phyloP scores from a whole-genome alignment of 345 rosid species.

The Eucalyptus cloeziana region DNA sequence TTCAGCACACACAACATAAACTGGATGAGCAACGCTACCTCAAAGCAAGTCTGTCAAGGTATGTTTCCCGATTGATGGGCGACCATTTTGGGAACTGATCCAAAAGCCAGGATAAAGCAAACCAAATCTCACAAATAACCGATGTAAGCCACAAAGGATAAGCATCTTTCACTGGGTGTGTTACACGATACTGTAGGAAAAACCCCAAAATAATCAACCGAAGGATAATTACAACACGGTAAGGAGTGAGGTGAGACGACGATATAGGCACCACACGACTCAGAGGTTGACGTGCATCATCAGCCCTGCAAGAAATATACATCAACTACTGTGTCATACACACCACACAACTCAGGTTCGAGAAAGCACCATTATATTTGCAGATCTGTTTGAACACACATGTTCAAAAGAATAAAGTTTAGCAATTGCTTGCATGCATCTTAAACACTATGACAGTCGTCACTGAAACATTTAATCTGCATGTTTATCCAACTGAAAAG shows the following conservation, averaged over 20 bases:
- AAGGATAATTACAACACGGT: constrained; percentile 73
- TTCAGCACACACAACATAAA: neutral
- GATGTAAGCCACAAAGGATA: constrained; percentile 92
- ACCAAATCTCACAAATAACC: constrained; percentile 99
- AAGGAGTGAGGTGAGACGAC: constrained; percentile 75
- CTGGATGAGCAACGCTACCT: constrained; percentile 28
- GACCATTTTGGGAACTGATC: constrained; percentile 99
- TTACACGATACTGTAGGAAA: constrained; percentile 90
- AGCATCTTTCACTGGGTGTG: constrained; percentile 94
- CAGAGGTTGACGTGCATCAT: constrained; percentile 89
- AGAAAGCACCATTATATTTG: neutral
- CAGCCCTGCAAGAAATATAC: constrained; percentile 49
- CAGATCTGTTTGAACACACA: neutral
- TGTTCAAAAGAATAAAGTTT: neutral
- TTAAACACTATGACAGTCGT: neutral
- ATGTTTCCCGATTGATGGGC: constrained; percentile 96
- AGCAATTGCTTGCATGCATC: neutral
- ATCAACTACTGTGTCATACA: constrained; percentile 35
- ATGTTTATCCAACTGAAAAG: neutral
- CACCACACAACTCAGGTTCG: constrained; percentile 69
- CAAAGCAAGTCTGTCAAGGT: constrained; percentile 83
- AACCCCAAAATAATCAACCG: constrained; percentile 98
- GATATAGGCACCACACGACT: constrained; percentile 84
- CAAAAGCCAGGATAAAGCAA: constrained; percentile 97
- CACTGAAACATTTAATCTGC: neutral